Percentiles rank a stretch among this genome's conserved stretches.
Conservation (phyloP, 495 filamentous ascomycete species). For the Neurospora sp. region DNA sequence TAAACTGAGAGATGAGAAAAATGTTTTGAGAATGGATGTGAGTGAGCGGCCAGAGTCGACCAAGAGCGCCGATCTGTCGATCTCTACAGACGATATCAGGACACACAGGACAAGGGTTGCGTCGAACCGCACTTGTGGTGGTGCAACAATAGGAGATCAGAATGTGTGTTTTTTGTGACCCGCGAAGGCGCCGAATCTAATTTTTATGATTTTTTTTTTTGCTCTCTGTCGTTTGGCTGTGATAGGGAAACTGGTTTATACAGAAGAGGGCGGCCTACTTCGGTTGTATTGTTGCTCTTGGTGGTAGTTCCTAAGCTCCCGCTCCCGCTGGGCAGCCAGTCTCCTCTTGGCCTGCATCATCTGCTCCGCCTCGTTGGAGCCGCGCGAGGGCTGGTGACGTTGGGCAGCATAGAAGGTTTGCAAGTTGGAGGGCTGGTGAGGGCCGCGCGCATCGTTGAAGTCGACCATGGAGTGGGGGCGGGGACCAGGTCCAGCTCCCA, state of each 20-base stretch:
- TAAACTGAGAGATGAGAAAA: constrained; percentile 5
- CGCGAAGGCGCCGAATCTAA: constrained; percentile 20
- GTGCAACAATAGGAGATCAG: constrained; percentile 22
- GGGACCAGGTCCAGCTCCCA: constrained; percentile 30
- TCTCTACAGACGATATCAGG: constrained; percentile 24
- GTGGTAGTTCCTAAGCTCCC: constrained; percentile 98
- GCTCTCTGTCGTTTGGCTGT: constrained; percentile 36
- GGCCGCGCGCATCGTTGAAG: constrained; percentile 58
- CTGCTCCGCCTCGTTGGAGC: constrained; percentile 92
- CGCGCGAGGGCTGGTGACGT: constrained; percentile 72
- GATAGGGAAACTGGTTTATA: constrained; percentile 45
- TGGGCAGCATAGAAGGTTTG: constrained; percentile 93
- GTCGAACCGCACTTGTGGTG: constrained; percentile 33
- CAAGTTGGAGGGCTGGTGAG: constrained; percentile 65
- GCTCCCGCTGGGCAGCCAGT: constrained; percentile 96
- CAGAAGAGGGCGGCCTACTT: constrained; percentile 69
- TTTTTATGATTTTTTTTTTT: constrained; percentile 22
- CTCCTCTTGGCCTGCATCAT: constrained; percentile 98
- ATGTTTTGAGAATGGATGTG: neutral
- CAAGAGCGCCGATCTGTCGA: constrained; percentile 3
- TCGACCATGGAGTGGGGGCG: constrained; percentile 84
- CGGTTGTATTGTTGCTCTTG: constrained; percentile 99
- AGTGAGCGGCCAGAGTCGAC: neutral
- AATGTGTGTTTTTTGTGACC: constrained; percentile 10
- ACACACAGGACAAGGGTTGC: constrained; percentile 27